Evolutionary conservation across 441 rosid genomes (phyloP), one percentile per base, ranked within the genome.

Genomic region (Sinapis alba): DNA sequence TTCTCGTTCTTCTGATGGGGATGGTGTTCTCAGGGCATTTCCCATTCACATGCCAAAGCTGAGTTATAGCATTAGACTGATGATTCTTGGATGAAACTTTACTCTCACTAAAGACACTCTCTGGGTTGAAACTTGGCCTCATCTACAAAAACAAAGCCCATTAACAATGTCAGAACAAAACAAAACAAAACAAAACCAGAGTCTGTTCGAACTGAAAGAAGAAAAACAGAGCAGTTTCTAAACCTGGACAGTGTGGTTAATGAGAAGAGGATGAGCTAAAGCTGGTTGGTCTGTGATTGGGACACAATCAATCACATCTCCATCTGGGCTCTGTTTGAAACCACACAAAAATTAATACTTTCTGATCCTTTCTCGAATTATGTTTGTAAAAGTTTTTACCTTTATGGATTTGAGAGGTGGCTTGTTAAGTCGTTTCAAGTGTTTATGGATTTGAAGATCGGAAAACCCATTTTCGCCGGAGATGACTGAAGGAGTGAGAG

Each of bases 191-290:
- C 28, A 24, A 8, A 16, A 45, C 57, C 7, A 72, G 12, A 54
- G 32, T 47, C 21, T 47, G 32, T 11, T n/a, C 32, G 0, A 30
- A 19, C n/a, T 16, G 36, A 15, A 5, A 43, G 36, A 19, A 12
- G 36, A 73, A 43, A 20, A 69, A 50, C 56, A 50, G 51, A 30
- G 5, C 26, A 73, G 34, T 50, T 15, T 23, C 0, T 5, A 24
- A 56, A 87, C 91, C 91, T 87, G 88, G 36, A 87, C 79, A 70
- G 82, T 79, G 74, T 87, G 91, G 68, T 87, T 81, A 58, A 54
- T 71, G 15, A 87, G 82, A 47, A 71, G 61, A 77, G 88, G 89
- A 63, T 87, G 88, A 58, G 80, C 74, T 6, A 87, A 82, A 75
- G 89, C 89, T 30, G 86, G 84, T 79, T 87, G 91, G 34, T 86